phyloP scores from a whole-genome alignment of 805 yeast species.

The Nakazawaea sp. region DNA sequence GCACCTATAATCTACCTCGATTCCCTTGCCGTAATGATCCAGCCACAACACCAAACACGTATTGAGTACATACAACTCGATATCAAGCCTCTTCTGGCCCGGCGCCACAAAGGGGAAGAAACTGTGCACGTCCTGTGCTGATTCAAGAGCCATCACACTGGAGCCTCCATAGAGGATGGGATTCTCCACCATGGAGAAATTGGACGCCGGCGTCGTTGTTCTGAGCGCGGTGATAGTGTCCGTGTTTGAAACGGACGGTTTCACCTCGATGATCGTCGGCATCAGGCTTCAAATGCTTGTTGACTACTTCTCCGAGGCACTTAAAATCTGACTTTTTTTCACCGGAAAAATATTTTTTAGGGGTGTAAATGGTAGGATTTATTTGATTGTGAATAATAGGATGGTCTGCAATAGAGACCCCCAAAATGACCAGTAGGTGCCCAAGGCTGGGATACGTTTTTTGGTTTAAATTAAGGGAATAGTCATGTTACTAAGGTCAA shows the following conservation, averaged over 20 bases:
- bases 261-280: slow-evolving; percentile 4
- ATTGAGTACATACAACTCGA: slow-evolving; percentile 12
- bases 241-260: slow-evolving; percentile 9
- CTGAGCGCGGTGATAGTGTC: slow-evolving; percentile 6
- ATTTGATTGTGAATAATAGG: too few species aligned
- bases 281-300: background rate
- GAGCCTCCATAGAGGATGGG: slow-evolving; percentile 10
- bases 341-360: too few species aligned
- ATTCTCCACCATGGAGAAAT: slow-evolving; percentile 10
- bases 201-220: slow-evolving; percentile 3
- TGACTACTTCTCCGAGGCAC: too few species aligned
- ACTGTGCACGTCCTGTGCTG: background rate
- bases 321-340: too few species aligned
- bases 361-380: too few species aligned
- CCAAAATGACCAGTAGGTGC: too few species aligned
- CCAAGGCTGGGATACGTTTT: too few species aligned
- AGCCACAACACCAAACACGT: slow-evolving; percentile 13
- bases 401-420: too few species aligned
- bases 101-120: background rate
- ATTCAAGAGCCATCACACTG: background rate
- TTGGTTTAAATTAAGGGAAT: too few species aligned
- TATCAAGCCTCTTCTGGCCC: background rate
- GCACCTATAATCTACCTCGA: slow-evolving; percentile 12
- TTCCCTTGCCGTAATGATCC: slow-evolving; percentile 4
- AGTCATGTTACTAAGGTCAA: too few species aligned